Evolutionary conservation across 2,329 filamentous ascomycete genomes (phyloP).

Genomic region (Amesomyces nigricolor): DNA sequence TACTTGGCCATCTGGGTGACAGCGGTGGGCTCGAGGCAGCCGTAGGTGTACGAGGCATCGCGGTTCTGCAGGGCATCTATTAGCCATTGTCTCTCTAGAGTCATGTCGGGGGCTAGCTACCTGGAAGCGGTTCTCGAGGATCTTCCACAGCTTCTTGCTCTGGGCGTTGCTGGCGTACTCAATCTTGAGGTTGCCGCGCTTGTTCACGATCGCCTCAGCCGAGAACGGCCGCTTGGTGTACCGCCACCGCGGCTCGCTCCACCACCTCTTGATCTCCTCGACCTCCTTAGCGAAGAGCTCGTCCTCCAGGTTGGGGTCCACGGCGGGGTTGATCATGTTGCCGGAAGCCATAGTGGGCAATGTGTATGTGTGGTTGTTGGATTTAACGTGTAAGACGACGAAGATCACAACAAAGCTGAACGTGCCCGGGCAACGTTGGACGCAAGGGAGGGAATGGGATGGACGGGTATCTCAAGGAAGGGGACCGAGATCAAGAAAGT

Average conservation of each 20-base stretch:
- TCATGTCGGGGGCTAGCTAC: conserved; percentile 41
- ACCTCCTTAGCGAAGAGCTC: conserved; percentile 76
- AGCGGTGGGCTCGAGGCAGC: conserved; percentile 96
- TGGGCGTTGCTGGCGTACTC: conserved; percentile 85
- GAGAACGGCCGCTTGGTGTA: conserved; percentile 90
- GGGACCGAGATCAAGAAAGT: neutral
- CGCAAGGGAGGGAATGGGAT: conserved; percentile 7
- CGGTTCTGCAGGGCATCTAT: conserved; percentile 52
- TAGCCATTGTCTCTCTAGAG: neutral
- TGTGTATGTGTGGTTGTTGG: neutral
- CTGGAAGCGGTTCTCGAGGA: conserved; percentile 80
- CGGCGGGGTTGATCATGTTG: conserved; percentile 55
- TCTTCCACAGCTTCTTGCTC: conserved; percentile 91
- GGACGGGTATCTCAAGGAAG: conserved; percentile 3
- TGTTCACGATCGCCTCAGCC: conserved; percentile 93
- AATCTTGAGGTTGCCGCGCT: conserved; percentile 85
- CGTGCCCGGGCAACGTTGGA: neutral
- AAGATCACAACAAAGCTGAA: neutral
- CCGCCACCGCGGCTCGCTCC: conserved; percentile 85
- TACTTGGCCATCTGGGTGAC: conserved; percentile 99
- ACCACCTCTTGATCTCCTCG: conserved; percentile 86
- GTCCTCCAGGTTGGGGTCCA: conserved; percentile 54
- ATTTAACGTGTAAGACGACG: neutral
- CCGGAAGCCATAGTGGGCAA: conserved; percentile 50
- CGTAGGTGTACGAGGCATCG: conserved; percentile 90